These are phyloP conservation scores for Pyronema omphalodes DNA, from an alignment of 495 filamentous ascomycete genomes.

Conservation along the genomic window DNA sequence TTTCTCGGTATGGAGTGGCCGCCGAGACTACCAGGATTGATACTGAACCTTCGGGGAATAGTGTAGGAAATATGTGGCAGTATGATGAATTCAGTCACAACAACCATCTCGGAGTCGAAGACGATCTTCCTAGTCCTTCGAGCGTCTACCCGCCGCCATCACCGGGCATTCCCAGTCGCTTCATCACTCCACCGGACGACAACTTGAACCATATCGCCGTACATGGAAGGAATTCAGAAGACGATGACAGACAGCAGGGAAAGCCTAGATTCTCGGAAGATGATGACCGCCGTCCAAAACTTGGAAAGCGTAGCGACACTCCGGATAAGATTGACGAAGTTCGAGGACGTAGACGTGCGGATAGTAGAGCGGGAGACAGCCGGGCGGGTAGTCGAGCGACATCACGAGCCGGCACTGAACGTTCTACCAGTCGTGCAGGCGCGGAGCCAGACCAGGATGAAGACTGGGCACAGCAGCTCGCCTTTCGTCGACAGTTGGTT, in stretches of 20 bases:
- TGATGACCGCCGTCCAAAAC: not conserved
- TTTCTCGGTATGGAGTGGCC: conserved; percentile 11
- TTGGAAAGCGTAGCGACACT: not conserved
- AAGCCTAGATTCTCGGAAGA: not conserved
- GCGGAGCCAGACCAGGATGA: conserved; percentile 17
- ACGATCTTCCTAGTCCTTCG: conserved; percentile 4
- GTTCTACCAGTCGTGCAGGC: conserved; percentile 12
- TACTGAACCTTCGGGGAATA: conserved; percentile 11
- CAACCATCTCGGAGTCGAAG: conserved; percentile 12
- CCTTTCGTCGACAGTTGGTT: conserved; percentile 22
- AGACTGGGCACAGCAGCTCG: conserved; percentile 23
- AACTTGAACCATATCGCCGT: conserved; percentile 5
- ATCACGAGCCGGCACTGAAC: not conserved
- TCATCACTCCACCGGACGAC: not conserved
- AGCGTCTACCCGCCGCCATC: conserved; percentile 4
- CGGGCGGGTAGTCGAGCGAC: not conserved
- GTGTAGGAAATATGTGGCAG: conserved; percentile 23
- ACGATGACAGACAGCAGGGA: conserved; percentile 1
- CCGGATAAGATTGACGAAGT: conserved; percentile 3
- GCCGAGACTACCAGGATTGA: not conserved
- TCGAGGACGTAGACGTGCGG: conserved; percentile 7
- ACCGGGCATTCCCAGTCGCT: not conserved
- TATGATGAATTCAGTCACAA: conserved; percentile 20
- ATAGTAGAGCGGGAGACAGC: conserved; percentile 4
- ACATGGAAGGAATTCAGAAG: conserved; percentile 8